Evolutionary conservation across 805 yeast species (phyloP).

Genomic region (Candida manassasensis): DNA sequence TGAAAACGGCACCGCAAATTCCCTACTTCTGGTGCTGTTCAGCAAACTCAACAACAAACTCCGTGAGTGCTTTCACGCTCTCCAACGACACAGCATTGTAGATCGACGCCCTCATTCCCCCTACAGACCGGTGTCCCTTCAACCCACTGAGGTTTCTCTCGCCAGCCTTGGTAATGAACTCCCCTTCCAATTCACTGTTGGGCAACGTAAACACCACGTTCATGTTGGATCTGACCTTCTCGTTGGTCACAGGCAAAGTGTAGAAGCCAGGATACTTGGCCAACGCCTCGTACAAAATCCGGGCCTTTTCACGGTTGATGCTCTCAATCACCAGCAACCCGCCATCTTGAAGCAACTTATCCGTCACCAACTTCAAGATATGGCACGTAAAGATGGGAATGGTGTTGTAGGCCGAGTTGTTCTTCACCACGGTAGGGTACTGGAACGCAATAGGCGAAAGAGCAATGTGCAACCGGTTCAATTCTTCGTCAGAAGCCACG

Average conservation of each 20-base stretch:
- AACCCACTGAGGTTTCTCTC: conserved; percentile 63
- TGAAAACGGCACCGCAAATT: too few species aligned
- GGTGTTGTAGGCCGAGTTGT: conserved; percentile 93
- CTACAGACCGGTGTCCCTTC: conserved; percentile 95
- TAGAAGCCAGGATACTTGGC: conserved; percentile 64
- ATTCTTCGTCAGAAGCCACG: conserved; percentile 58
- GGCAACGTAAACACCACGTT: conserved; percentile 84
- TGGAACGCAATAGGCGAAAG: conserved; percentile 86
- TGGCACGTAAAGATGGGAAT: conserved; percentile 91
- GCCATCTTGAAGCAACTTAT: conserved; percentile 58
- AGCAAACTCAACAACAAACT: conserved; percentile 60
- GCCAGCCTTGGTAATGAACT: conserved; percentile 67
- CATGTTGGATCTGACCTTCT: conserved; percentile 73
- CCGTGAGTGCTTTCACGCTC: conserved; percentile 53
- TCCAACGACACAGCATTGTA: conserved; percentile 78
- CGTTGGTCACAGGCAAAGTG: conserved; percentile 58
- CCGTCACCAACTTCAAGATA: conserved; percentile 74
- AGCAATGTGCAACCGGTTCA: conserved; percentile 60
- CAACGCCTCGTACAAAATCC: conserved; percentile 56
- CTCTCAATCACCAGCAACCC: conserved; percentile 63
- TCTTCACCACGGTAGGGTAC: conserved; percentile 77
- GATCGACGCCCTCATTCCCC: conserved; percentile 91
- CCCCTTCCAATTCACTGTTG: conserved; percentile 57
- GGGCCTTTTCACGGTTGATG: conserved; percentile 59
- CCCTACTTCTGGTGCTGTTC: conserved; percentile 16